Evolutionary conservation across 2,329 filamentous ascomycete genomes (phyloP).

Genomic region (Ceratocystis alfenasii): DNA sequence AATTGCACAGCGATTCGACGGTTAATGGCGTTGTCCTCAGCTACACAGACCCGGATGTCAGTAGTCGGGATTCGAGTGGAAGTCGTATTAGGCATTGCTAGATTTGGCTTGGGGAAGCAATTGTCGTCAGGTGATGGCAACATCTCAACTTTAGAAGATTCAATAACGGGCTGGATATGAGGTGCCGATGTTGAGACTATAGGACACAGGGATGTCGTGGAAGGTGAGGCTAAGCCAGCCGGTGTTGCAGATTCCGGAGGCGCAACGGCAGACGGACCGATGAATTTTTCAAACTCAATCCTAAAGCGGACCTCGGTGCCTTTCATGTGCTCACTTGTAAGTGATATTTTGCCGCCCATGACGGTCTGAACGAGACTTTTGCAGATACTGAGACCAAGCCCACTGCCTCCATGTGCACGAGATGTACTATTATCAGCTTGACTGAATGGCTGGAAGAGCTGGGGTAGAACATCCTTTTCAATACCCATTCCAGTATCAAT

Average conservation of each 20-base stretch:
- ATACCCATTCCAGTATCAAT: constrained; percentile 88
- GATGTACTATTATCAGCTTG: constrained; percentile 87
- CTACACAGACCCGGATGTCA: constrained; percentile 77
- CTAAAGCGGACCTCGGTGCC: constrained; percentile 69
- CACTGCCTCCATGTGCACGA: constrained; percentile 82
- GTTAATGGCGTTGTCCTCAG: constrained; percentile 91
- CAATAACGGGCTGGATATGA: neutral
- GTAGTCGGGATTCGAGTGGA: constrained; percentile 63
- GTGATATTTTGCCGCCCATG: constrained; percentile 73
- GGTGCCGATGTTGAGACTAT: neutral
- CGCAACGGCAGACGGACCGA: neutral
- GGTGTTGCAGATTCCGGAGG: constrained; percentile 9
- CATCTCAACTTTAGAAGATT: constrained; percentile 6
- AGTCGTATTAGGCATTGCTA: constrained; percentile 40
- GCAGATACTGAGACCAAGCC: constrained; percentile 83
- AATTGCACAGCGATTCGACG: constrained; percentile 90
- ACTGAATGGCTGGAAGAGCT: constrained; percentile 83
- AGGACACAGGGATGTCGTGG: neutral
- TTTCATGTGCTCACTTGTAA: constrained; percentile 61
- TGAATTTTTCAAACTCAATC: constrained; percentile 65
- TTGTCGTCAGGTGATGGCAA: neutral
- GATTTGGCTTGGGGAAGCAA: neutral
- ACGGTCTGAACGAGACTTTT: constrained; percentile 88
- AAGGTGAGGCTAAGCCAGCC: neutral
- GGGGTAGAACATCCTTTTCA: constrained; percentile 65